Conservation (phyloP, 176 grass and related monocot species). For the Oryza coarctata region DNA sequence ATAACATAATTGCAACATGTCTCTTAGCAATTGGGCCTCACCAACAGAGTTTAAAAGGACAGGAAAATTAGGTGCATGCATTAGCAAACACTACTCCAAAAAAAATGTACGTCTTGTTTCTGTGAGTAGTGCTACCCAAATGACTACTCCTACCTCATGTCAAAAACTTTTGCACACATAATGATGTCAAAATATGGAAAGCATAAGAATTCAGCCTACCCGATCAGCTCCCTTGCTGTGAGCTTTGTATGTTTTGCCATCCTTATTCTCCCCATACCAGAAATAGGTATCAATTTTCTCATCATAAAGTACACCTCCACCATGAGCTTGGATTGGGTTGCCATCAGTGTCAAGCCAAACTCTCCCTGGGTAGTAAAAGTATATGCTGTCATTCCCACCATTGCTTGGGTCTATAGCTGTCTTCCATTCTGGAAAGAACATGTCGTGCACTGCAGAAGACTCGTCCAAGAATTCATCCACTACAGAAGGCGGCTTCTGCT, state of each 20-base stretch:
- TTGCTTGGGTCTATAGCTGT: constrained; percentile 50
- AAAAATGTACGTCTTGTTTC: constrained; percentile 4
- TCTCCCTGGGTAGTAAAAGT: constrained; percentile 66
- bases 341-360: constrained; percentile 94
- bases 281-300: constrained; percentile 58
- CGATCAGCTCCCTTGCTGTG: constrained; percentile 75
- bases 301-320: constrained; percentile 89
- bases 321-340: constrained; percentile 90
- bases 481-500: constrained; percentile 64
- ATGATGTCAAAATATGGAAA: neutral
- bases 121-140: neutral
- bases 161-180: neutral
- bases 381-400: constrained; percentile 51
- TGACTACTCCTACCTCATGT: neutral
- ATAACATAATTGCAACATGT: constrained; percentile 39
- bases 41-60: constrained; percentile 31
- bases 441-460: constrained; percentile 74
- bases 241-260: constrained; percentile 82
- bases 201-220: constrained; percentile 44
- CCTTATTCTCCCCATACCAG: constrained; percentile 99
- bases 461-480: constrained; percentile 90
- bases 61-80: constrained; percentile 43
- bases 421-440: constrained; percentile 74
- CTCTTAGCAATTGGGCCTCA: constrained; percentile 32
- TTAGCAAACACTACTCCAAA: constrained; percentile 42